These are phyloP conservation scores for Neofusicoccum laricinum DNA, from an alignment of 2,329 filamentous ascomycete genomes.

Conservation along the genomic window DNA sequence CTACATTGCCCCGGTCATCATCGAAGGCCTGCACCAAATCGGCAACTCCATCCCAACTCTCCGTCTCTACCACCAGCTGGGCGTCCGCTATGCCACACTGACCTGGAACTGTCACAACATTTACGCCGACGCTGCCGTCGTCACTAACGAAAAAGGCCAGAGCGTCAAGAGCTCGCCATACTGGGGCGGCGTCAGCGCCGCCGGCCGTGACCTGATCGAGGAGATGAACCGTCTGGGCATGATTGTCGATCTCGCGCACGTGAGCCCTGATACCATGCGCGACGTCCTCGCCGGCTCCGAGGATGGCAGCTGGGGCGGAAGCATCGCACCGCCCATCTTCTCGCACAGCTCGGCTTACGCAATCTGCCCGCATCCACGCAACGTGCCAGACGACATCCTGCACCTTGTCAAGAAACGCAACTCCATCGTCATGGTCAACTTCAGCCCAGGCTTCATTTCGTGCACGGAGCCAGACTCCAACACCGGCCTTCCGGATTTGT, in stretches of 20 bases:
- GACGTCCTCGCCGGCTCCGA: constrained; percentile 67
- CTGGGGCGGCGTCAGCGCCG: constrained; percentile 70
- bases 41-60: constrained; percentile 78
- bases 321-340: constrained; percentile 80
- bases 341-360: constrained; percentile 80
- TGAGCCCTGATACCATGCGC: constrained; percentile 75
- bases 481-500: constrained; percentile 65
- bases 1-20: constrained; percentile 34
- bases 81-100: constrained; percentile 82
- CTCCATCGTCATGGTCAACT: constrained; percentile 89
- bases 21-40: constrained; percentile 84
- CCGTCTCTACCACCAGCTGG: constrained; percentile 71
- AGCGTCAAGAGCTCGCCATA: constrained; percentile 49
- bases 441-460: constrained; percentile 76
- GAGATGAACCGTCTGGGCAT: constrained; percentile 96
- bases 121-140: constrained; percentile 80
- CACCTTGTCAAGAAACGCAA: constrained; percentile 69
- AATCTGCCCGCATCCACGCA: constrained; percentile 83
- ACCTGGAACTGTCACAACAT: constrained; percentile 93
- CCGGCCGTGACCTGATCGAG: constrained; percentile 65
- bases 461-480: constrained; percentile 61
- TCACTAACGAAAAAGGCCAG: constrained; percentile 45
- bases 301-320: constrained; percentile 62
- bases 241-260: constrained; percentile 87
- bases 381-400: constrained; percentile 83